A percentile compares a stretch with the other conserved stretches of the same genome.
Evolutionary conservation across 371 early-diverging fungal genomes (phyloP).

Genomic region (Thermomucor indicae-seudaticae): DNA sequence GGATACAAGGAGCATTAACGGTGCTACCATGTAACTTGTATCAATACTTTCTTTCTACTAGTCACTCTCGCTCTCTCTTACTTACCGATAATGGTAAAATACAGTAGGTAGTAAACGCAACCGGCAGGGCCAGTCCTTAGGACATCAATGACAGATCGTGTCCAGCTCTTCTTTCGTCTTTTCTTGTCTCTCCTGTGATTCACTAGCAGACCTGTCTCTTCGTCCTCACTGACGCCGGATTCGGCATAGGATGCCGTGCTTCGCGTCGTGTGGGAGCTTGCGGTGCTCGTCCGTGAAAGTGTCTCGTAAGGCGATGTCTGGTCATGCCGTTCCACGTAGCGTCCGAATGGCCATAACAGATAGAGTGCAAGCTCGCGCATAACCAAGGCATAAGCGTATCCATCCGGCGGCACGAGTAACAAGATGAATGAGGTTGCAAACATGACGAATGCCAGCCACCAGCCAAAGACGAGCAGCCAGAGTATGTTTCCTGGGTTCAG

Average conservation of each 20-base stretch:
- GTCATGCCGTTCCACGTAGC: slow-evolving; percentile 68
- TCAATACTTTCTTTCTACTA: neutral
- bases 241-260: neutral
- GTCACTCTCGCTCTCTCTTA: neutral
- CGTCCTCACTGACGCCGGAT: slow-evolving; percentile 9
- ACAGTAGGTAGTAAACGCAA: slow-evolving; percentile 57
- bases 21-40: slow-evolving; percentile 42
- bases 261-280: neutral
- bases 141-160: slow-evolving; percentile 18
- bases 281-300: neutral
- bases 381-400: slow-evolving; percentile 56
- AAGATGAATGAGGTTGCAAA: slow-evolving; percentile 53
- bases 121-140: slow-evolving; percentile 55
- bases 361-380: slow-evolving; percentile 70
- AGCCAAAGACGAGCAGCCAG: slow-evolving; percentile 87
- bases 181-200: slow-evolving; percentile 2
- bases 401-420: slow-evolving; percentile 47
- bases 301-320: neutral
- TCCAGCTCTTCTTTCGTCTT: slow-evolving; percentile 8
- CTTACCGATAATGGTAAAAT: slow-evolving; percentile 51
- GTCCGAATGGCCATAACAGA: slow-evolving; percentile 93
- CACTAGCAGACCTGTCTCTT: slow-evolving; percentile 11
- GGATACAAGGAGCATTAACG: slow-evolving; percentile 74
- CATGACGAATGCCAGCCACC: slow-evolving; percentile 81
- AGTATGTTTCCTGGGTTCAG: slow-evolving; percentile 83